Evolutionary conservation across 169 alveolate species (phyloP).

Genomic region (Eimeria falciformis): DNA sequence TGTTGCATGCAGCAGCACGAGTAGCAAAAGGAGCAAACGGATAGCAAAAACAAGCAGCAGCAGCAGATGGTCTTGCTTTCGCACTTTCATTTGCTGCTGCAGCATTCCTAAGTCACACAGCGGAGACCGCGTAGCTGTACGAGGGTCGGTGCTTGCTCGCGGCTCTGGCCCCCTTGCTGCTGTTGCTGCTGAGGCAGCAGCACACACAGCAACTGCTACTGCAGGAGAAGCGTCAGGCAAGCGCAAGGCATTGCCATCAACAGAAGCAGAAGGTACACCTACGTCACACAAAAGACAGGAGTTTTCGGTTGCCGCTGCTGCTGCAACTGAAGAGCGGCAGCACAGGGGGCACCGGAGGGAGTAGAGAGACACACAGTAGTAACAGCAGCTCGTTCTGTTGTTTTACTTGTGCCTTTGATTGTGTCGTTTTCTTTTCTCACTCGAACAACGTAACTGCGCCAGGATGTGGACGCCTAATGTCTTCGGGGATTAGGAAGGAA

Average conservation of each 20-base stretch:
- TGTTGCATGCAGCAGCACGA: background rate
- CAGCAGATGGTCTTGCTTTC: background rate
- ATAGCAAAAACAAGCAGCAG: no score
- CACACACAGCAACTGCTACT: background rate
- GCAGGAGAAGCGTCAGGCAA: no score
- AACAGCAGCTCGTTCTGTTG: background rate
- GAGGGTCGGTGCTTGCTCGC: slow-evolving; percentile 54
- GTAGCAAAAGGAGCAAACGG: background rate
- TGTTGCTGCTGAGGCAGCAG: background rate
- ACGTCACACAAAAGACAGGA: slow-evolving; percentile 7
- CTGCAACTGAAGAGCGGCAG: background rate
- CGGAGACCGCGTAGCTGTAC: slow-evolving; percentile 44
- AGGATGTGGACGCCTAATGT: no score
- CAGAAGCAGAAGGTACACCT: slow-evolving; percentile 12
- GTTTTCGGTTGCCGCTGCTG: background rate
- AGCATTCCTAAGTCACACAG: slow-evolving; percentile 42
- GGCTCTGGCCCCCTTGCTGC: slow-evolving; percentile 58
- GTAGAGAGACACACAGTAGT: background rate
- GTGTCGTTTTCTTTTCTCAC: no score
- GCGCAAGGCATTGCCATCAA: background rate
- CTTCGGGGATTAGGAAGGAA: no score
- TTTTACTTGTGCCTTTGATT: no score
- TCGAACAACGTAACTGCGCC: no score
- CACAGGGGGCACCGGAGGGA: slow-evolving; percentile 13
- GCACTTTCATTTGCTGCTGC: slow-evolving; percentile 10